Base-by-base conservation (phyloP, 2,329 filamentous ascomycete species). In the Fusarium metavorans region DNA sequence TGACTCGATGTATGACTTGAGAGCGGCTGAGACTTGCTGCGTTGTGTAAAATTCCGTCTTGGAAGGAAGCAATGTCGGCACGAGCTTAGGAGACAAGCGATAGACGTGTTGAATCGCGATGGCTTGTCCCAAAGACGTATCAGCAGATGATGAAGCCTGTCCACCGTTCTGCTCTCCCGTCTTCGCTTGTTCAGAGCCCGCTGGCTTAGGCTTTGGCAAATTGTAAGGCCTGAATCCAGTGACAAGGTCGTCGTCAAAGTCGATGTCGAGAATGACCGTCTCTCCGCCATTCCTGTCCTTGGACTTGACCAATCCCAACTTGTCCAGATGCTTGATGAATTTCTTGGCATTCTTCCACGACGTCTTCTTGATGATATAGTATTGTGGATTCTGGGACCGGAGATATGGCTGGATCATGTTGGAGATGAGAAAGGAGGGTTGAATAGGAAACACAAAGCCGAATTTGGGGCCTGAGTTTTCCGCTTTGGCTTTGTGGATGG, bases 261-360 rank as follows among this genome's bases (percentile, higher is more conserved):
- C 69, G 8, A 77, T 73, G 5, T 63, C 69, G 1, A 77, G 67
- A 34, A 77, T 77, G 9, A 77, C 75, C 6, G 75, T 77, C 52
- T 77, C 75, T 0, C 75, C 75, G 3, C 75, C 75, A 2, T 77
- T 77, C 3, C 75, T 54, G 10, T 77, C 75, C 20, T 77, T 77
- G 0, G 75, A 70, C 11, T 71, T 73, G 1, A 73, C 67, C 6
- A 77, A 30, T 0, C 48, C 30, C 0, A 43, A 20, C 59, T 77
- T 77, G 13, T 75, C 67, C 3, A 77, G 32, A 34, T 77, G 67
- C 27, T 77, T 77, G 41, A 77, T 77, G 34, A 77, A 77, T 27
- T 76, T 77, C 10, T 77, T 77, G 6, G 67, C 67, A 6, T 73
- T 77, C 27, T 77, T 77, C 75, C 75, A 77, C 1, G 75, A 77